These are phyloP conservation scores for Clohesyomyces aquaticus DNA, from an alignment of 495 filamentous ascomycete species.

Conservation along the genomic window DNA sequence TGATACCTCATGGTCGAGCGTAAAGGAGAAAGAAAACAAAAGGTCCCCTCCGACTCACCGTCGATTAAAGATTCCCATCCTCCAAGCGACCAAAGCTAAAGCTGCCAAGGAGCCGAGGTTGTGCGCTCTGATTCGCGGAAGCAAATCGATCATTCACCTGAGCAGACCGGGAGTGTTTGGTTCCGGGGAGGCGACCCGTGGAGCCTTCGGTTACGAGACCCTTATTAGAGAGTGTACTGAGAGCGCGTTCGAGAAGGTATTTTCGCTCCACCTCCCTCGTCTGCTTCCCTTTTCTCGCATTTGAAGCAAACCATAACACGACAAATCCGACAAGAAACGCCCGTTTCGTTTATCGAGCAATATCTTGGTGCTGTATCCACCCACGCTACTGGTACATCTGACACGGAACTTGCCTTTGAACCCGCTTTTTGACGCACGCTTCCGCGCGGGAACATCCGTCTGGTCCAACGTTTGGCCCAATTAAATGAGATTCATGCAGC, in stretches of 20 bases:
- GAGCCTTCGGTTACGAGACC: too few species aligned
- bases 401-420: not conserved
- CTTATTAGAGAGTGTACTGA: too few species aligned
- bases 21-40: not conserved
- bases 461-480: not conserved
- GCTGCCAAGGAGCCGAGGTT: not conserved
- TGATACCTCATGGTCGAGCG: not conserved
- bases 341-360: too few species aligned
- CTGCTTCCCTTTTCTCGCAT: not conserved
- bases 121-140: not conserved
- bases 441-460: constrained; percentile 1
- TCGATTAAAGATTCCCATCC: too few species aligned
- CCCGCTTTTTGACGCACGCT: not conserved
- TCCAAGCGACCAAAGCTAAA: not conserved
- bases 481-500: not conserved
- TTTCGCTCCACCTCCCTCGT: not conserved
- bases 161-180: not conserved
- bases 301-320: not conserved
- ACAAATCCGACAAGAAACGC: too few species aligned
- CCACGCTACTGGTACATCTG: not conserved
- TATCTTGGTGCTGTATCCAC: too few species aligned
- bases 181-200: constrained; percentile 1
- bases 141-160: not conserved
- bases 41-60: too few species aligned
- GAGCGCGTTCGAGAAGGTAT: not conserved